These are phyloP conservation scores for Colletotrichum sojae DNA, from an alignment of 2,329 filamentous ascomycete species.

Conservation along the genomic window DNA sequence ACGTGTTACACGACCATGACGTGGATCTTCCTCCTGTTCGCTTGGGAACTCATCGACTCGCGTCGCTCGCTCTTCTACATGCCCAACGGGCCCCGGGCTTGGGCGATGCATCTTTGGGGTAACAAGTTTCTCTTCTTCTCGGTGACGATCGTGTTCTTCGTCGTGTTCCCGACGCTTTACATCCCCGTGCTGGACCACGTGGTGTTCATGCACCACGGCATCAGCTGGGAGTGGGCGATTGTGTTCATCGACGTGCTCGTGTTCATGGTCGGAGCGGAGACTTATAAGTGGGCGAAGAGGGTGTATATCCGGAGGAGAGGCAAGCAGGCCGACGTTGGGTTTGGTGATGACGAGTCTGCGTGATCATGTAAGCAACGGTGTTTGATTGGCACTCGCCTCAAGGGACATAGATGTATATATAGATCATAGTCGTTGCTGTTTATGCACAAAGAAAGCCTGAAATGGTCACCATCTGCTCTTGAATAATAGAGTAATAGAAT, in stretches of 20 bases:
- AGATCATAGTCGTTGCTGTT: no score
- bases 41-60: conserved; percentile 84
- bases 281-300: conserved; percentile 78
- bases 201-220: conserved; percentile 73
- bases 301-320: conserved; percentile 59
- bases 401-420: no score
- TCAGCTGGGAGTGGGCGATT: conserved; percentile 75
- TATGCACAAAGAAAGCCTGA: no score
- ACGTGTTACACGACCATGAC: conserved; percentile 82
- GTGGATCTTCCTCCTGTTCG: conserved; percentile 82
- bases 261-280: conserved; percentile 76
- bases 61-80: conserved; percentile 83
- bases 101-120: conserved; percentile 77
- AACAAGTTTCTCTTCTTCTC: conserved; percentile 82
- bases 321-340: conserved; percentile 4
- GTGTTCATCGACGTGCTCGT: conserved; percentile 55
- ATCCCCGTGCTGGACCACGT: conserved; percentile 71
- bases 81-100: conserved; percentile 76
- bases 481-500: no score
- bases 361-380: no score
- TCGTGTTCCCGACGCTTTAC: conserved; percentile 68
- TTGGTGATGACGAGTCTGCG: conserved; percentile 1
- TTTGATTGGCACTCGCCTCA: no score
- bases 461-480: no score
- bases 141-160: conserved; percentile 64